phyloP scores from a whole-genome alignment of 176 grass and related monocot species.

The Paspalum notatum region DNA sequence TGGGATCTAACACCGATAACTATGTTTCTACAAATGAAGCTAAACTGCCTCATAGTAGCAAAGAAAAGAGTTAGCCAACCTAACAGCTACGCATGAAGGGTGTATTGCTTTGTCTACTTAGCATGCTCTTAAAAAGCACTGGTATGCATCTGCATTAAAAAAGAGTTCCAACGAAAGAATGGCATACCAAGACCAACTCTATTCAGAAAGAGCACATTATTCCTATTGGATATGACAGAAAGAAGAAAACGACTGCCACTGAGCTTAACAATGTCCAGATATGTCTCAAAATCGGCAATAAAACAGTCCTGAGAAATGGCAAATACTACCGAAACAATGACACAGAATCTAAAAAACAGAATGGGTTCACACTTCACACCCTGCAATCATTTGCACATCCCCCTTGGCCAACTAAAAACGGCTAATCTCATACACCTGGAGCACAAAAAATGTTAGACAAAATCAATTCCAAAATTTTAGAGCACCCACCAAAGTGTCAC shows the following conservation, averaged over 20 bases:
- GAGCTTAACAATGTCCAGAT: not conserved
- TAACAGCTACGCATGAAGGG: not conserved
- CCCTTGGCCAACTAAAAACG: not conserved
- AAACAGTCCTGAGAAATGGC: not conserved
- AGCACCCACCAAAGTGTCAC: conserved; percentile 3
- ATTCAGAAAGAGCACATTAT: not conserved
- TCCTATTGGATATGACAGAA: not conserved
- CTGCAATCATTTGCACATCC: not conserved
- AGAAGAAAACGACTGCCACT: not conserved
- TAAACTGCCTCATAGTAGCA: not conserved
- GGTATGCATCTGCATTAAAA: not conserved
- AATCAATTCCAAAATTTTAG: conserved; percentile 19
- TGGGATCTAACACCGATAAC: no score
- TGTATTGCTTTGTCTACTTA: not conserved
- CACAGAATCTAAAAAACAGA: conserved; percentile 22
- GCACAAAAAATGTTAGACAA: not conserved
- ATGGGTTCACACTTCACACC: not conserved
- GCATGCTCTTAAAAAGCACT: conserved; percentile 7
- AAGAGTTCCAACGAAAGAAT: no score
- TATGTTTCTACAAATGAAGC: no score
- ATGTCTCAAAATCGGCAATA: not conserved
- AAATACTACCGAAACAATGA: conserved; percentile 14
- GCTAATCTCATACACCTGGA: not conserved
- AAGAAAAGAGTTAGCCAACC: conserved; percentile 18
- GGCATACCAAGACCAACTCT: not conserved